Evolutionary conservation across 306 rosid genomes (phyloP), one percentile per base, ranked within the genome.

Genomic region (Begonia loranthoides): DNA sequence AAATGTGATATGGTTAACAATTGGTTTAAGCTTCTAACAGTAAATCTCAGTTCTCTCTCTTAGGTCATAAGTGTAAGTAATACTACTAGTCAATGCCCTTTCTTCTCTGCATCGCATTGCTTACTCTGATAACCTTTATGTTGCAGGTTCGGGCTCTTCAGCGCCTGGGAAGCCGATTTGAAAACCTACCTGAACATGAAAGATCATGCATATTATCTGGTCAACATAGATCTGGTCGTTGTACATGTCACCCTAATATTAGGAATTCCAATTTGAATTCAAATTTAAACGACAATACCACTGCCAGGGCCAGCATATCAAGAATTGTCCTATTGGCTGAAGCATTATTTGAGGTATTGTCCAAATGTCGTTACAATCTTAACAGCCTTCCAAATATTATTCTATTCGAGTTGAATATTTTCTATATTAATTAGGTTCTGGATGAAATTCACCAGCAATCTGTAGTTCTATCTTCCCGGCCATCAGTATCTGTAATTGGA

Each of bases 371-470:
- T 61, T 69, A 45, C 63, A 55, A 34, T 62, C 52, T 57, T 33
- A 48, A 55, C 11, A 59, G 38, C 46, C 15, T 66, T 62, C 56
- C 74, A 51, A 41, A 36, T 45, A 45, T 52, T 58, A 52, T 17
- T 78, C 70, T 74, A 76, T 73, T 41, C 73, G 50, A 64, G 63
- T 76, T 87, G 73, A 83, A 80, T 66, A 53, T 44, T 69, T 66
- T 78, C 56, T 74, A 78, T 70, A 64, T 76, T 82, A 67, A 92
- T 76, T 92, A 92, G 99, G 99, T 92, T 83, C 94, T 92, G 96
- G 99, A 92, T 92, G 99, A 92, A 81, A 92, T 92, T 83, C 99
- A 92, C 82, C 99, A 92, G 96, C 99, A 92, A 79, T 83, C 99
- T 45, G 93, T 78, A 55, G 99, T 90, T 70, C 73, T 86, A 65